Evolutionary conservation across 257 asterid genomes (phyloP).

Genomic region (Fraxinus excelsior): DNA sequence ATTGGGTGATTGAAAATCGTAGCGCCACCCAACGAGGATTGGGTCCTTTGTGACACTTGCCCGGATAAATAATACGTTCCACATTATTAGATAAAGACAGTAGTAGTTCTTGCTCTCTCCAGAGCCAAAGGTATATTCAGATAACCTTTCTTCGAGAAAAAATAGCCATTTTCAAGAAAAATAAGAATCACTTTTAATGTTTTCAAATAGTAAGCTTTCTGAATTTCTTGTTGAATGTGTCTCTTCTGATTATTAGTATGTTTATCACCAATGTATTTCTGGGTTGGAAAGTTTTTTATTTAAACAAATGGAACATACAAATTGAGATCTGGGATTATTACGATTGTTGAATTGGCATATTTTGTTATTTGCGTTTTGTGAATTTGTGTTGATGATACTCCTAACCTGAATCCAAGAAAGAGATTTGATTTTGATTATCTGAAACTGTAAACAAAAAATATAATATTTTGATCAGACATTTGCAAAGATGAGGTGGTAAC

Average conservation of each 20-base stretch:
- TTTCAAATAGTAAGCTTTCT: constrained; percentile 29
- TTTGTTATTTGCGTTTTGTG: constrained; percentile 6
- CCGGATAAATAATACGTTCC: too few relatives aligned
- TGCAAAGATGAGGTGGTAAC: too few relatives aligned
- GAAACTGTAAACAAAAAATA: background rate
- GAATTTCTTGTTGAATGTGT: constrained; percentile 13
- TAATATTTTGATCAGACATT: too few relatives aligned
- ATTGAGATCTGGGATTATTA: constrained; percentile 33
- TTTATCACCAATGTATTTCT: constrained; percentile 15
- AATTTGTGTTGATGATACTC: background rate
- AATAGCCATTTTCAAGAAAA: constrained; percentile 38
- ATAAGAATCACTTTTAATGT: constrained; percentile 16
- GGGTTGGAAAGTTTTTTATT: constrained; percentile 23
- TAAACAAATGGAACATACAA: constrained; percentile 9
- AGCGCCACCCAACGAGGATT: constrained; percentile 65
- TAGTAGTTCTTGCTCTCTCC: too few relatives aligned
- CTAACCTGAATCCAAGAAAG: constrained; percentile 12
- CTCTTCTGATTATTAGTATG: constrained; percentile 18
- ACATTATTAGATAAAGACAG: too few relatives aligned
- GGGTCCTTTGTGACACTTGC: constrained; percentile 24
- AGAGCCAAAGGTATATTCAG: background rate
- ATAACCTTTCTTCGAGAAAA: background rate
- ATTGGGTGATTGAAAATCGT: constrained; percentile 36
- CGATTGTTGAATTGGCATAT: background rate
- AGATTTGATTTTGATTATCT: constrained; percentile 30